Conservation (phyloP, 805 yeast genomes). For the Yamadazyma kitorensis region DNA sequence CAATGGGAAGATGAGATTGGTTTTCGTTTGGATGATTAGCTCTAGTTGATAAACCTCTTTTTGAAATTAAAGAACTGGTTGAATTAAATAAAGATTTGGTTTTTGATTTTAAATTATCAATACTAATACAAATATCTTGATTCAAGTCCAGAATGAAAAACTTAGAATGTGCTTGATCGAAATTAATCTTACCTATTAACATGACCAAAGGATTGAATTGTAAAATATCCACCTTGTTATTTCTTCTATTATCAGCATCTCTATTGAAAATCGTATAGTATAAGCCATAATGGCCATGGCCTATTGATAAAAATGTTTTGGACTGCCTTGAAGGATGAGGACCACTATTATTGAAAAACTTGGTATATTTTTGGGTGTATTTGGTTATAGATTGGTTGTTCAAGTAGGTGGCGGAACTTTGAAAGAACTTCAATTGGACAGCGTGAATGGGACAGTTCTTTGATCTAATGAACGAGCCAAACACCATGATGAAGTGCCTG, state of each 20-base stretch:
- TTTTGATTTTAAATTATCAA: constrained; percentile 21
- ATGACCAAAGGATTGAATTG: constrained; percentile 5
- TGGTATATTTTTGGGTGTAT: constrained; percentile 9
- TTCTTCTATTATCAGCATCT: constrained; percentile 19
- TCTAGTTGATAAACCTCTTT: constrained; percentile 4
- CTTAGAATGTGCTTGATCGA: constrained; percentile 2
- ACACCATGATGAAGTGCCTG: constrained; percentile 6
- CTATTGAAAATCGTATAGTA: constrained; percentile 39
- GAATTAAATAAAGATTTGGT: constrained; percentile 19
- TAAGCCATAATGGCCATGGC: constrained; percentile 42
- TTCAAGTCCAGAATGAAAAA: constrained; percentile 32
- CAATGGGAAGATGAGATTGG: neutral
- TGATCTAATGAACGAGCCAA: constrained; percentile 6
- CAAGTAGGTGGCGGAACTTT: constrained; percentile 11
- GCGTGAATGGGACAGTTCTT: constrained; percentile 3
- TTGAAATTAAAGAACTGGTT: constrained; percentile 17
- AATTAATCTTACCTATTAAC: neutral
- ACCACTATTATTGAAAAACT: constrained; percentile 10
- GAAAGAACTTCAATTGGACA: constrained; percentile 11
- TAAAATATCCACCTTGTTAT: constrained; percentile 1
- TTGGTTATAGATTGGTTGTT: constrained; percentile 10
- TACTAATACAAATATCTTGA: constrained; percentile 25
- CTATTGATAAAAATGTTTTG: constrained; percentile 24
- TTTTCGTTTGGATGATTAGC: neutral
- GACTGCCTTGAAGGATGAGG: constrained; percentile 21